Base-by-base conservation (phyloP, 805 yeast species). In the Kodamaea neixiangensis region DNA sequence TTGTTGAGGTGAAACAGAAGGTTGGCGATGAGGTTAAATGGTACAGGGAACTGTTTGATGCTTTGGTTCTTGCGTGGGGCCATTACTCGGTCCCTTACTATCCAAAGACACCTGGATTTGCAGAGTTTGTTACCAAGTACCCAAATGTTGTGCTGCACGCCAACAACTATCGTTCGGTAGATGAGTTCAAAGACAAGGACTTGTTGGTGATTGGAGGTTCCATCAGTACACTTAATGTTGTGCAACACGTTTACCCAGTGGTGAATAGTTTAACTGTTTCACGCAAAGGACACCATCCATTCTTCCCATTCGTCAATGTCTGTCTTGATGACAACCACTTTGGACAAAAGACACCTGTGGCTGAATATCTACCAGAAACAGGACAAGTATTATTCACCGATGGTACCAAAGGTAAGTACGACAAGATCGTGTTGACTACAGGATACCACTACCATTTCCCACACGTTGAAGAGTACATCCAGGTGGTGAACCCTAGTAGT, bases 31-130 rank as follows among this genome's bases (percentile, higher is more conserved):
- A 40, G 7, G 75, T 52, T 53, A 53, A 56, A 29, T 78, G 82
- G 82, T 78, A 78, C 53, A 62, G 57, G 20, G 79, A 79, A 48
- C 62, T 61, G 31, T 82, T 75, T 55, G 92, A 87, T 61, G 87
- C 82, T 7, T 79, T 87, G 5, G 79, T 82, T 2, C 64, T 85
- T 7, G 86, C 89, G 5, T 69, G 79, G 6, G 94, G 94, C 1
- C 82, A 82, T 52, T 85, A 78, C 62, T 79, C 84, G 43, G 70
- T 77, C 21, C 93, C 94, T 0, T 74, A 61, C 55, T 65, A 81
- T 45, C 93, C 94, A 1, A 67, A 73, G 17, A 73, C 78, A 41
- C 62, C 66, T 1, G 91, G 91, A 0, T 60, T 87, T 20, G 63
- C 68, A 10, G 76, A 75, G 48, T 83, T 80, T 77, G 63, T 66